Conservation (phyloP, 306 rosid genomes). For the Urtica urens region DNA sequence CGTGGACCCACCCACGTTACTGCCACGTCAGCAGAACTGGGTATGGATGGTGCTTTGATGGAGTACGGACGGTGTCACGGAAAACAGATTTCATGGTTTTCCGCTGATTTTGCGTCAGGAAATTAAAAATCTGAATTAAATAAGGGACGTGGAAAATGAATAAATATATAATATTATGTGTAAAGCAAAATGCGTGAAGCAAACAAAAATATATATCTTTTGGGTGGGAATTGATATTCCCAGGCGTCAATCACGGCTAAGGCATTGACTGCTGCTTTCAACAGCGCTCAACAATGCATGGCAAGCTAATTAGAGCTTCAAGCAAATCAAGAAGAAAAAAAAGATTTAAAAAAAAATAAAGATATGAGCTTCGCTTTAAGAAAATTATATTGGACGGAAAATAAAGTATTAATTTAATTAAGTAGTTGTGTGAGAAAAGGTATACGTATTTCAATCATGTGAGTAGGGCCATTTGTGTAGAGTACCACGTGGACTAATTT, state of each 20-base stretch:
- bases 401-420: too few species aligned
- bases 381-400: background rate
- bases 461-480: background rate
- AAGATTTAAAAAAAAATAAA: background rate
- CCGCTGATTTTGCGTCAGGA: slow-evolving; percentile 13
- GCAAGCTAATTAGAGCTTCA: too few species aligned
- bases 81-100: slow-evolving; percentile 15
- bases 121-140: background rate
- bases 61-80: slow-evolving; percentile 22
- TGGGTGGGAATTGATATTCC: slow-evolving; percentile 36
- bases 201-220: background rate
- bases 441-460: slow-evolving; percentile 9
- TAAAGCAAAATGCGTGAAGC: background rate
- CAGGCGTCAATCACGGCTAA: slow-evolving; percentile 68
- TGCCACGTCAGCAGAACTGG: slow-evolving; percentile 18
- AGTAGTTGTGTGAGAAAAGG: too few species aligned
- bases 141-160: background rate
- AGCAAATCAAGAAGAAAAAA: slow-evolving; percentile 16
- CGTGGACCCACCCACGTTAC: background rate
- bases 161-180: background rate
- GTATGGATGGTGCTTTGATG: background rate
- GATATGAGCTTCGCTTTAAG: background rate
- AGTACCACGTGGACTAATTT: slow-evolving; percentile 5
- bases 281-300: slow-evolving; percentile 8
- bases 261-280: slow-evolving; percentile 27